Percentiles rank a stretch among this genome's conserved stretches.
phyloP scores from a whole-genome alignment of 1,284 basidiomycete genomes.

The Puccinia novopanici region DNA sequence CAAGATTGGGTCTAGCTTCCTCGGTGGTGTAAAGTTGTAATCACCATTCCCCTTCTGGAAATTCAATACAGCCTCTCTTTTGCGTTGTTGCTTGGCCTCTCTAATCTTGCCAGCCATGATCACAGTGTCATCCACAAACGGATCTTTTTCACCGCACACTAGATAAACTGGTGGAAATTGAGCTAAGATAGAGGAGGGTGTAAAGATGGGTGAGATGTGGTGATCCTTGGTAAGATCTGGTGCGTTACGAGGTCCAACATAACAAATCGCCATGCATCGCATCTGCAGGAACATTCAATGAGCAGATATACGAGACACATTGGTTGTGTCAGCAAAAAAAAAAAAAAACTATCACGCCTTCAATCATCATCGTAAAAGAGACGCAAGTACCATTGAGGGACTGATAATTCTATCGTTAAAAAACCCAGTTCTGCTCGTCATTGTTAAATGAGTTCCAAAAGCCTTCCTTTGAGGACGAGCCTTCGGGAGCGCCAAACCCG shows the following conservation, averaged over 20 bases:
- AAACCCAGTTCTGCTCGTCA: constrained; percentile 92
- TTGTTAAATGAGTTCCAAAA: constrained; percentile 82
- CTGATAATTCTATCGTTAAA: constrained; percentile 73
- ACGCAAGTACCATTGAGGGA: constrained; percentile 14
- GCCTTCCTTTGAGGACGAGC: constrained; percentile 57
- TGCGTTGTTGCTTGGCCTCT: constrained; percentile 82
- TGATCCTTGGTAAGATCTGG: constrained; percentile 94
- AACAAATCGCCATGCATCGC: constrained; percentile 96
- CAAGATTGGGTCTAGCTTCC: constrained; percentile 62
- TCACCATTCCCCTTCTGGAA: constrained; percentile 60
- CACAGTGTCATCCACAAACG: constrained; percentile 90
- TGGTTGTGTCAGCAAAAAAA: not conserved
- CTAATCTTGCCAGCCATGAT: constrained; percentile 89
- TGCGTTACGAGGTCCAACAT: constrained; percentile 86
- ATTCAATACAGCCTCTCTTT: constrained; percentile 69
- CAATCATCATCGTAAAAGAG: not conserved
- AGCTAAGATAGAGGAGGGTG: constrained; percentile 77
- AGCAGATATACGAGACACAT: not conserved
- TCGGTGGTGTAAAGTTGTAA: constrained; percentile 53
- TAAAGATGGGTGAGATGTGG: constrained; percentile 87
- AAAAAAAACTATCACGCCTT: not conserved
- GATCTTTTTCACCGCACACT: constrained; percentile 78
- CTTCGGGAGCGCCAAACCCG: constrained; percentile 51
- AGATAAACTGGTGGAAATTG: constrained; percentile 85
- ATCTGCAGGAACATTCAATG: constrained; percentile 66